A percentile compares a stretch with the other conserved stretches of the same genome.
Conservation (phyloP, 306 rosid species). For the Comarum palustre region DNA sequence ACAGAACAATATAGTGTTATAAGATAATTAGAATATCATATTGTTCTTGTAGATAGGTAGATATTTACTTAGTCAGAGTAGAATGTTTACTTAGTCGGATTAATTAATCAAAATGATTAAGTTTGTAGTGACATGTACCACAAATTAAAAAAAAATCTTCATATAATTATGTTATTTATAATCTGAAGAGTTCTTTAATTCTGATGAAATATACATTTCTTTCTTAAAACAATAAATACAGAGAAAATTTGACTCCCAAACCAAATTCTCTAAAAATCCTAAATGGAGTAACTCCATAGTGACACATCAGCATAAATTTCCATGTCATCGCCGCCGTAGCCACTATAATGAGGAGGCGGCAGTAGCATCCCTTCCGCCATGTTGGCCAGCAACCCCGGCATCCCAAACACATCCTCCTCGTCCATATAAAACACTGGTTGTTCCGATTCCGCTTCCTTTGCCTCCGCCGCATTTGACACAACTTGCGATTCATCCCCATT, state of each 20-base stretch:
- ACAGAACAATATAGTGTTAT: no score
- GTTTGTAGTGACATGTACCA: no score
- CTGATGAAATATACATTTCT: no score
- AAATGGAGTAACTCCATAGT: conserved; percentile 64
- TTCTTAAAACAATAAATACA: conserved; percentile 4
- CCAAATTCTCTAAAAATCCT: background rate
- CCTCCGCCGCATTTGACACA: background rate
- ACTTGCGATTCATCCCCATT: conserved; percentile 8
- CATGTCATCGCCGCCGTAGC: conserved; percentile 35
- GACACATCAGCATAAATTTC: conserved; percentile 53
- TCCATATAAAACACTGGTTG: conserved; percentile 36
- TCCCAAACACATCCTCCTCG: conserved; percentile 38
- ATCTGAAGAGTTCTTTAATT: no score
- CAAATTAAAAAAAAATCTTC: no score
- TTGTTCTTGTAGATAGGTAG: no score
- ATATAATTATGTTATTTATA: no score
- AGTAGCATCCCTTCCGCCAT: conserved; percentile 65
- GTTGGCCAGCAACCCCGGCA: conserved; percentile 53
- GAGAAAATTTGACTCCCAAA: background rate
- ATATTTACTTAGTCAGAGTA: no score
- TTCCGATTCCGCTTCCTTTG: background rate
- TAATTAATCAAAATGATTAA: no score
- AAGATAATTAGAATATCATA: no score
- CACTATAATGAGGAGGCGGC: conserved; percentile 50
- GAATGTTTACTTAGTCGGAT: no score